These are phyloP conservation scores for Ustilago xerochloae DNA, from an alignment of 1,284 basidiomycete genomes.

Conservation along the genomic window DNA sequence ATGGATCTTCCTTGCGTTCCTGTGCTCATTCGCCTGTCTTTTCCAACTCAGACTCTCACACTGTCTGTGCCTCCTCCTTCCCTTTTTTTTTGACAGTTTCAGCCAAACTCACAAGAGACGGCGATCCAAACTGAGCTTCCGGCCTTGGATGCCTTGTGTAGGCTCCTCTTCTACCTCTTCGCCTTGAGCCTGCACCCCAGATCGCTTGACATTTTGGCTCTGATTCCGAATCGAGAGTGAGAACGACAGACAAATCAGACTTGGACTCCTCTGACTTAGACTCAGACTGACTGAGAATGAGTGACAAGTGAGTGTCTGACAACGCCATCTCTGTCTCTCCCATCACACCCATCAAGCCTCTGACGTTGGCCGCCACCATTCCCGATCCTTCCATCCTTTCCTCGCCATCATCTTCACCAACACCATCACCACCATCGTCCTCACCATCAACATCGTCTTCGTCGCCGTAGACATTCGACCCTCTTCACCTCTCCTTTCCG, in stretches of 20 bases:
- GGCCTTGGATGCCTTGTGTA: not conserved
- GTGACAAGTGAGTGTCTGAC: not conserved
- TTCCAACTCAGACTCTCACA: too few species aligned
- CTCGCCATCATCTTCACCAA: slow-evolving; percentile 5
- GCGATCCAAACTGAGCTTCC: not conserved
- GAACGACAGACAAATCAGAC: too few species aligned
- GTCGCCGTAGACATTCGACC: not conserved
- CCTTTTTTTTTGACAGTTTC: not conserved
- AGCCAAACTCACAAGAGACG: not conserved
- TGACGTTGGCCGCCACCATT: slow-evolving; percentile 5
- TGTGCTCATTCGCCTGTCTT: not conserved
- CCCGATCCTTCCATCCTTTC: not conserved
- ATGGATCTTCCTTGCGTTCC: not conserved
- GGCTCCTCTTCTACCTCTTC: not conserved
- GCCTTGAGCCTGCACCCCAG: slow-evolving; percentile 9
- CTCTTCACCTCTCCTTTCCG: not conserved
- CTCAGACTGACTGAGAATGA: too few species aligned
- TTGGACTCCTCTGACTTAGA: too few species aligned
- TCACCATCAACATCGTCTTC: slow-evolving; percentile 8
- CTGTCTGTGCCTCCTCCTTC: not conserved
- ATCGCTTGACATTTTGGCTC: slow-evolving; percentile 3
- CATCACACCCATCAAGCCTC: not conserved
- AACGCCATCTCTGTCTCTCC: slow-evolving; percentile 5
- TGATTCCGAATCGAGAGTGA: not conserved
- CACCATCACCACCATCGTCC: slow-evolving; percentile 19